Conservation (phyloP, 1,139 yeast species). For the Blastobotrys raffinosifermentans region DNA sequence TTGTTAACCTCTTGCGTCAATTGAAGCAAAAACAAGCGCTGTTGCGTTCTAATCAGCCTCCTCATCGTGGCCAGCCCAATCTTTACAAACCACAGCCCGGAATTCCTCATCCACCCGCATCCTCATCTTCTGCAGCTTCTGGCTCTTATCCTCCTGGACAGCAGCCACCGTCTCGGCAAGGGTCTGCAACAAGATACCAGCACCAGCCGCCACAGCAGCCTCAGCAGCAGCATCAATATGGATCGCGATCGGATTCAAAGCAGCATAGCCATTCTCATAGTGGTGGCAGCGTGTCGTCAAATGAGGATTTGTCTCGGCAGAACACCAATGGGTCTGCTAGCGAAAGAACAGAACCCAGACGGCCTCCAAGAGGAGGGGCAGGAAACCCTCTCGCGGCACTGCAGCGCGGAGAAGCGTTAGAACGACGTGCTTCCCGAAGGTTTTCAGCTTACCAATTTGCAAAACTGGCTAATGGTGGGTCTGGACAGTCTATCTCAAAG, state of each 20-base stretch:
- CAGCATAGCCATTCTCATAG: neutral
- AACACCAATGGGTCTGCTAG: no score
- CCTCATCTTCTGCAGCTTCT: neutral
- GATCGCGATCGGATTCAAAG: constrained; percentile 1
- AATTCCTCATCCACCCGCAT: constrained; percentile 2
- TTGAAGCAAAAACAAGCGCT: constrained; percentile 67
- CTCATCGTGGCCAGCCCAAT: no score
- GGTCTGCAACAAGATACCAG: neutral
- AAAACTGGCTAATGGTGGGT: constrained; percentile 55
- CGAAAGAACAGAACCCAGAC: no score
- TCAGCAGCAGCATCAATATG: no score
- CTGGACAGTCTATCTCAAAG: no score
- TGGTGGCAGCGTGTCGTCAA: no score
- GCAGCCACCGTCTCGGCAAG: constrained; percentile 8
- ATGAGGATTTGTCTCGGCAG: no score
- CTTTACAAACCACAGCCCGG: no score
- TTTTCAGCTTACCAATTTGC: constrained; percentile 93
- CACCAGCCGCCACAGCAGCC: constrained; percentile 1
- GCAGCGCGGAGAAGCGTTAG: constrained; percentile 75
- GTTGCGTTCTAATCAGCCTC: constrained; percentile 13
- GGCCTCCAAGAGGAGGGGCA: constrained; percentile 20
- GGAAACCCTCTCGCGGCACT: constrained; percentile 71
- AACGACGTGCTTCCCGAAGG: constrained; percentile 85
- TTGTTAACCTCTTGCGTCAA: constrained; percentile 72
- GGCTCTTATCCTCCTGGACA: constrained; percentile 5